These are phyloP conservation scores for Aspergillus sojae DNA, from an alignment of 2,329 filamentous ascomycete genomes.

Conservation along the genomic window DNA sequence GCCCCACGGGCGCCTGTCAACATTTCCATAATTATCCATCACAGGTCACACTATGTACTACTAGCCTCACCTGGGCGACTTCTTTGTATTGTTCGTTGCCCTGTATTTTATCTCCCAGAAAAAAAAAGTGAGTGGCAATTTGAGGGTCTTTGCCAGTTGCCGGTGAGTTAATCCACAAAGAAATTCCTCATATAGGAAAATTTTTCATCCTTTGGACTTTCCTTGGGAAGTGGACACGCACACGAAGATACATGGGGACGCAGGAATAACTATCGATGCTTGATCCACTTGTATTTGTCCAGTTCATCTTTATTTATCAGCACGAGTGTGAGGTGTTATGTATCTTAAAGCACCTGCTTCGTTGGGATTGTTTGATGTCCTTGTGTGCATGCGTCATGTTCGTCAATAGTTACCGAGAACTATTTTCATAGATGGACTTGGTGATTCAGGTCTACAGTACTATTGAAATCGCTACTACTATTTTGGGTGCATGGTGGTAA, in stretches of 20 bases:
- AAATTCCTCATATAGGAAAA: not conserved
- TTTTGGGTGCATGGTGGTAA: not conserved
- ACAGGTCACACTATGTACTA: not conserved
- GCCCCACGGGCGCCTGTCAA: slow-evolving; percentile 11
- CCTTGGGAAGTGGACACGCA: not conserved
- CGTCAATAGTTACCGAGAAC: not conserved
- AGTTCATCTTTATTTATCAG: not conserved
- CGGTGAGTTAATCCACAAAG: too few relatives aligned
- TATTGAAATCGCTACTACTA: not conserved
- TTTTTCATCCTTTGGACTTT: not conserved
- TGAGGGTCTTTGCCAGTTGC: not conserved
- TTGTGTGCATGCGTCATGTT: not conserved
- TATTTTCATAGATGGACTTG: not conserved
- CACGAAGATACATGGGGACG: not conserved
- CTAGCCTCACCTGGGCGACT: not conserved
- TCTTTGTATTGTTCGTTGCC: not conserved
- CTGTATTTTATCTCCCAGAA: not conserved
- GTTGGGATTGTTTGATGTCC: not conserved
- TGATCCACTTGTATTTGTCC: not conserved
- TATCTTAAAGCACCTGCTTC: too few relatives aligned
- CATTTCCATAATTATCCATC: not conserved
- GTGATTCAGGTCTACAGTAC: not conserved
- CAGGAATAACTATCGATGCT: not conserved
- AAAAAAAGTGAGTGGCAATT: not conserved
- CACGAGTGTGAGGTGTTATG: not conserved